These are phyloP conservation scores for Naganishia friedmannii DNA, from an alignment of 768 basidiomycete genomes.

Conservation along the genomic window DNA sequence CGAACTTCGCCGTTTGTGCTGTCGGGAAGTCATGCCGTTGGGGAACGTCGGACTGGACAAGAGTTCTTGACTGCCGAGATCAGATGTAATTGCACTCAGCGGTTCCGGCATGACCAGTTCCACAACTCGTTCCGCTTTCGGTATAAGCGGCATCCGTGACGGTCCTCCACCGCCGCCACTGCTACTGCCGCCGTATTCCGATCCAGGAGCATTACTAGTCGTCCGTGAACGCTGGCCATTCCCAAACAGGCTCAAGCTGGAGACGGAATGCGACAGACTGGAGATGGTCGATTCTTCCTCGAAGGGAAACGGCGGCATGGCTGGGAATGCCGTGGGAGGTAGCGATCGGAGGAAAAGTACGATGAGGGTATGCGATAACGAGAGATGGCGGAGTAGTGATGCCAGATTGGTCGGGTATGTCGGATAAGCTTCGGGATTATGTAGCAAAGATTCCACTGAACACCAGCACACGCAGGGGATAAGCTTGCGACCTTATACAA, in stretches of 20 bases:
- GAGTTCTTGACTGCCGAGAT: conserved; percentile 24
- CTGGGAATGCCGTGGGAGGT: conserved; percentile 41
- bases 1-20: conserved; percentile 18
- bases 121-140: conserved; percentile 40
- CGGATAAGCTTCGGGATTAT: conserved; percentile 43
- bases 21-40: not conserved
- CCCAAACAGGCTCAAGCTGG: conserved; percentile 23
- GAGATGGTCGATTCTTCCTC: conserved; percentile 39
- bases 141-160: not conserved
- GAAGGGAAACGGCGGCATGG: conserved; percentile 40
- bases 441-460: conserved; percentile 50
- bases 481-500: not conserved
- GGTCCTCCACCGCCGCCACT: not conserved
- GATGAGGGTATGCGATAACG: conserved; percentile 46
- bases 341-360: conserved; percentile 46
- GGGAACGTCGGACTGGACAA: not conserved
- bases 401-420: conserved; percentile 48
- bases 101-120: conserved; percentile 52
- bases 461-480: not conserved
- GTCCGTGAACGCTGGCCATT: conserved; percentile 5
- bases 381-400: conserved; percentile 46
- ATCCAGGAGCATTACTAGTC: not conserved
- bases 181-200: not conserved
- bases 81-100: conserved; percentile 32
- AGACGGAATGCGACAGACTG: conserved; percentile 26